Percentiles rank a stretch among this genome's conserved stretches.
Conservation (phyloP, 106 monocot species). For the Acanthochlamys bracteata region DNA sequence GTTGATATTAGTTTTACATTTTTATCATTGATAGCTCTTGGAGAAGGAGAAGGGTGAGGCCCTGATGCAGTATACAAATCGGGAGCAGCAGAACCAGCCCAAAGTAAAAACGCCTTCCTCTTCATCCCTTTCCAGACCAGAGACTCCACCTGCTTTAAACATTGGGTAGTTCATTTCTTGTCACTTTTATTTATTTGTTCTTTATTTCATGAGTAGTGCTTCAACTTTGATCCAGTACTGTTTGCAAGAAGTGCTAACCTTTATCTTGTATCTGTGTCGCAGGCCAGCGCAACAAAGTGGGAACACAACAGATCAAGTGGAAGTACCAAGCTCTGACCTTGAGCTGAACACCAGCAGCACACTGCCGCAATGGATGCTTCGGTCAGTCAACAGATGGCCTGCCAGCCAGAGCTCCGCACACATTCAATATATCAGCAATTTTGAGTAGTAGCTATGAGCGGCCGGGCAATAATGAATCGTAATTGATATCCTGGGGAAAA, state of each 20-base stretch:
- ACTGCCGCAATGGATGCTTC: conserved; percentile 9
- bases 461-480: background rate
- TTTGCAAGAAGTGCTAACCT: no score
- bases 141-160: conserved; percentile 1
- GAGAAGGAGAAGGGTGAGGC: conserved; percentile 29
- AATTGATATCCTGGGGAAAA: background rate
- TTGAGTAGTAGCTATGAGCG: background rate
- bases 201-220: background rate
- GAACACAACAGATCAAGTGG: background rate
- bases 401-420: no score
- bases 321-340: background rate
- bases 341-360: background rate
- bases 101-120: conserved; percentile 26
- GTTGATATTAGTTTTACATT: no score
- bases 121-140: background rate
- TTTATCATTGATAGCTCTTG: conserved; percentile 14
- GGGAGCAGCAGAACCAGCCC: conserved; percentile 20
- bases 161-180: conserved; percentile 6
- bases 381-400: conserved; percentile 1
- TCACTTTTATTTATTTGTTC: background rate
- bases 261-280: no score
- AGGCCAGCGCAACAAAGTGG: background rate
- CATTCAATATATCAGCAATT: conserved; percentile 3
- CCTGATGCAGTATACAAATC: conserved; percentile 13
- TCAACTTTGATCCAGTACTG: no score